These are phyloP conservation scores for Tetrapisispora arboricola DNA, from an alignment of 805 yeast genomes.

Conservation along the genomic window DNA sequence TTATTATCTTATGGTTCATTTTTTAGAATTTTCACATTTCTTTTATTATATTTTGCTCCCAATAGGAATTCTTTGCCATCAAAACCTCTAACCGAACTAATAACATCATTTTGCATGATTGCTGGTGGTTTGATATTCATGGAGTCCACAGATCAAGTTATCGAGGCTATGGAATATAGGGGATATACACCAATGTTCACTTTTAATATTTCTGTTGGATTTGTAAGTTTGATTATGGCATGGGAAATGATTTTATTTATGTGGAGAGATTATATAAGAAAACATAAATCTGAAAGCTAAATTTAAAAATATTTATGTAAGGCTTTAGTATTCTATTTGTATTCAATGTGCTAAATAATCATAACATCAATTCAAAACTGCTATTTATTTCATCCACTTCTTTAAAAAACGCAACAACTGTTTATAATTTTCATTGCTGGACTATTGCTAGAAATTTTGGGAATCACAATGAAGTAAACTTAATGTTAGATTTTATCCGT, in stretches of 20 bases:
- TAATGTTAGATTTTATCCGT: no score
- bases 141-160: constrained; percentile 82
- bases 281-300: no score
- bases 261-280: constrained; percentile 42
- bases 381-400: no score
- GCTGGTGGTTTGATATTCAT: constrained; percentile 88
- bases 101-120: constrained; percentile 67
- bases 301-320: no score
- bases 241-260: constrained; percentile 72
- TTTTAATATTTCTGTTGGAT: constrained; percentile 75
- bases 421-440: no score
- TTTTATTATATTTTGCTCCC: constrained; percentile 39
- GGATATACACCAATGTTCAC: constrained; percentile 87
- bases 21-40: constrained; percentile 57
- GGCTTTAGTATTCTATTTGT: no score
- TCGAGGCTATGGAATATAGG: constrained; percentile 69
- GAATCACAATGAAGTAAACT: no score
- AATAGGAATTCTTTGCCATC: constrained; percentile 36
- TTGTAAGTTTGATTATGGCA: constrained; percentile 69
- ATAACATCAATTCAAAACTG: no score
- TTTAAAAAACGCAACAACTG: no score
- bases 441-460: no score
- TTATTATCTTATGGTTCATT: constrained; percentile 73
- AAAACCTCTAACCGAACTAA: constrained; percentile 79
- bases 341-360: no score